These are phyloP conservation scores for Dendrobium catenatum DNA, from an alignment of 106 monocot species.

Conservation along the genomic window DNA sequence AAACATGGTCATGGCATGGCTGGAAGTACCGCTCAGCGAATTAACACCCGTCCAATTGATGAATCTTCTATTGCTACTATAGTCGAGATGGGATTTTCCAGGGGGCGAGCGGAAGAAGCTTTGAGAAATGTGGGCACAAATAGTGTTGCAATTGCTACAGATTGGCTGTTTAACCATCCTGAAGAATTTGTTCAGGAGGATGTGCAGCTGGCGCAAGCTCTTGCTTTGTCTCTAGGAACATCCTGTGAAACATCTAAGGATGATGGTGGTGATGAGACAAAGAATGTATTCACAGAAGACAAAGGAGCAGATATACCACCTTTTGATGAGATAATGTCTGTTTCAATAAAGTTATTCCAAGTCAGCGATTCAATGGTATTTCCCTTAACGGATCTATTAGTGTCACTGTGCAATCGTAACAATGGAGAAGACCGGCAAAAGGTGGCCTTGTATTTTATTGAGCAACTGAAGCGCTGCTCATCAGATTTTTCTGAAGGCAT, in stretches of 20 bases:
- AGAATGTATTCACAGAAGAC: conserved; percentile 23
- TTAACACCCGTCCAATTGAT: conserved; percentile 41
- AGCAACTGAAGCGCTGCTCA: too few species aligned
- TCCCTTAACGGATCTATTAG: conserved; percentile 53
- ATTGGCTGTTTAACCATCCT: conserved; percentile 84
- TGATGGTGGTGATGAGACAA: conserved; percentile 30
- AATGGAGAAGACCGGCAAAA: conserved; percentile 42
- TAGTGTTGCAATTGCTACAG: conserved; percentile 76
- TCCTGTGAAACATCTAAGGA: conserved; percentile 46
- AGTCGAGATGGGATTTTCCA: conserved; percentile 79
- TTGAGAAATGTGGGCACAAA: conserved; percentile 60
- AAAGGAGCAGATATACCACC: conserved; percentile 32
- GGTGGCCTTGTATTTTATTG: conserved; percentile 44
- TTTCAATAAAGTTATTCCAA: conserved; percentile 41
- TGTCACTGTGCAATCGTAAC: conserved; percentile 55
- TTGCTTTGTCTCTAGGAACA: conserved; percentile 71
- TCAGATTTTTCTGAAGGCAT: conserved; percentile 11
- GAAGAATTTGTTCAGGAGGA: conserved; percentile 76
- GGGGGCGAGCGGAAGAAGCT: conserved; percentile 67
- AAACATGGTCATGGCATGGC: background rate
- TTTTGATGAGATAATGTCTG: conserved; percentile 58
- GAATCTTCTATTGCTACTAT: conserved; percentile 63
- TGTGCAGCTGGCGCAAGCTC: conserved; percentile 69
- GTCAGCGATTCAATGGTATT: conserved; percentile 35
- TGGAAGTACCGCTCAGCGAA: conserved; percentile 23